Base-by-base conservation (phyloP, 1,284 basidiomycete species). In the Gymnopus androsaceus region DNA sequence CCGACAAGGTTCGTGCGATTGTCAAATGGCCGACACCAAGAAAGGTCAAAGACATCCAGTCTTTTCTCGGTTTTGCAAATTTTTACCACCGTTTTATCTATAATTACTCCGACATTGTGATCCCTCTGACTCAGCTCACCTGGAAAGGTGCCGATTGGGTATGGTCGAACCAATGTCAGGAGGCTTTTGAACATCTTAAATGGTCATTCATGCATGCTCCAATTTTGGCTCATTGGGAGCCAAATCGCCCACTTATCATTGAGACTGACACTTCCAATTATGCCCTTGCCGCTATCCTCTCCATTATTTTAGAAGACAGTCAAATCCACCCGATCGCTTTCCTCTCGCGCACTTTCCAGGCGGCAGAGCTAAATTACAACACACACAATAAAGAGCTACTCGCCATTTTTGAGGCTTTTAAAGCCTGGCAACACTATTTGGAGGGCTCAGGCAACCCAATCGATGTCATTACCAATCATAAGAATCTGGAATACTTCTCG, bases 51-150 rank as follows among this genome's bases (percentile, higher is more conserved):
- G 56, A 58, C 17, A 25, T 60, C 8, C 56, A 58, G 33, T 56
- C n/a, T n/a, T n/a, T n/a, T n/a, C n/a, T n/a, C n/a, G n/a, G n/a
- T n/a, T n/a, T n/a, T n/a, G n/a, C n/a, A n/a, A n/a, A n/a, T n/a
- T n/a, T n/a, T n/a, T n/a, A n/a, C n/a, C n/a, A n/a, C n/a, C n/a
- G n/a, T n/a, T n/a, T n/a, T n/a, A n/a, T n/a, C n/a, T n/a, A n/a
- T n/a, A n/a, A n/a, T n/a, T n/a, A n/a, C n/a, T n/a, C n/a, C n/a
- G n/a, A n/a, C n/a, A n/a, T n/a, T n/a, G n/a, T n/a, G n/a, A n/a
- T n/a, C 9, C 72, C 74, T 3, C 60, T 79, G 1, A 69, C 58
- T 25, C 55, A 44, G 17, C 63, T 73, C n/a, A 71, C 66, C 8
- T 46, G 54, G 9, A 71, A 73, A 40, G 54, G 58, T 33, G 21